These are phyloP conservation scores for Orbilia javanica DNA, from an alignment of 2,329 filamentous ascomycete genomes.

Conservation along the genomic window DNA sequence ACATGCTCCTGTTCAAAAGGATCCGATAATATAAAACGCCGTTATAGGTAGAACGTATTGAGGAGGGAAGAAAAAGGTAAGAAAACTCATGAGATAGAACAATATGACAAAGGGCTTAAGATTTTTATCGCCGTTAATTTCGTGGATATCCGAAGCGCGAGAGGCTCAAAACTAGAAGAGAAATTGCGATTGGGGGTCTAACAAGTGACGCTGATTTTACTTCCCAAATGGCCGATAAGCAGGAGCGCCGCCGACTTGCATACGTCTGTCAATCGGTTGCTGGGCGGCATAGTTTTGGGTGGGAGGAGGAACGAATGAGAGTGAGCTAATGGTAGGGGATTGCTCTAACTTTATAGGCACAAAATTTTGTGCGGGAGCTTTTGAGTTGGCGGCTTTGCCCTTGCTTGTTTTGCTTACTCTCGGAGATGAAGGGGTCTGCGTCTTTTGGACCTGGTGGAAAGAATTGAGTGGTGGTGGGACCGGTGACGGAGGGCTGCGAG, in stretches of 20 bases:
- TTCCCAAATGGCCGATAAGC: constrained; percentile 48
- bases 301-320: constrained; percentile 38
- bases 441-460: constrained; percentile 45
- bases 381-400: constrained; percentile 30
- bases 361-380: constrained; percentile 30
- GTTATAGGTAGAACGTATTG: constrained; percentile 20
- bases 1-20: constrained; percentile 29
- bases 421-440: constrained; percentile 31
- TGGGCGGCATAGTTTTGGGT: constrained; percentile 42
- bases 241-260: constrained; percentile 53
- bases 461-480: constrained; percentile 34
- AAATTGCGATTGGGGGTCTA: constrained; percentile 23
- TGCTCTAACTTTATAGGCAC: constrained; percentile 55
- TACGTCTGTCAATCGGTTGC: constrained; percentile 47
- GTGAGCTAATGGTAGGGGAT: constrained; percentile 53
- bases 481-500: constrained; percentile 45
- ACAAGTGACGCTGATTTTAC: constrained; percentile 14
- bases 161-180: constrained; percentile 21
- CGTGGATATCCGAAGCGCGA: constrained; percentile 26
- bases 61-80: constrained; percentile 1
- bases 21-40: constrained; percentile 39
- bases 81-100: constrained; percentile 27
- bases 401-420: constrained; percentile 43
- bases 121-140: constrained; percentile 51
- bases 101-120: constrained; percentile 18